Evolutionary conservation across 176 grass and related monocot species (phyloP).

Genomic region (Oryza officinalis): DNA sequence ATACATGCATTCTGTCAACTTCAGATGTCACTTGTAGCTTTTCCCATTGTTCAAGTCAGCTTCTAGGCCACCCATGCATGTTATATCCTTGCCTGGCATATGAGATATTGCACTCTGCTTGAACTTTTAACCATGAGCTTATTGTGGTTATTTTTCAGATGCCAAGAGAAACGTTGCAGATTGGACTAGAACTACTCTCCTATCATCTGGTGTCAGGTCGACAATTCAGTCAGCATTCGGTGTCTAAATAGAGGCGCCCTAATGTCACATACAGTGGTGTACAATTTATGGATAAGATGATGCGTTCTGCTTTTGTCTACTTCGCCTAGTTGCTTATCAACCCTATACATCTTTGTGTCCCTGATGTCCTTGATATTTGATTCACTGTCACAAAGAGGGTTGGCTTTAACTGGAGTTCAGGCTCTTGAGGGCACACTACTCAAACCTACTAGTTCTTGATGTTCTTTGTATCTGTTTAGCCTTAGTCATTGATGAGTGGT

Average conservation of each 20-base stretch:
- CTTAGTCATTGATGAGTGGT: neutral
- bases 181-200: constrained; percentile 57
- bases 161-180: constrained; percentile 87
- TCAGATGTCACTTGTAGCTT: neutral
- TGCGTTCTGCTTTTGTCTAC: constrained; percentile 12
- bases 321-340: neutral
- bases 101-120: neutral
- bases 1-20: neutral
- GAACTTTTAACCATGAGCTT: neutral
- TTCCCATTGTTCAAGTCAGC: neutral
- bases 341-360: neutral
- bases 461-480: neutral
- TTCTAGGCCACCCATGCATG: neutral
- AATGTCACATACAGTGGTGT: constrained; percentile 19
- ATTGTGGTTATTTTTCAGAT: constrained; percentile 59
- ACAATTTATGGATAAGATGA: constrained; percentile 16
- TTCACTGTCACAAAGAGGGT: neutral
- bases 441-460: neutral
- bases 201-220: constrained; percentile 68
- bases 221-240: constrained; percentile 80
- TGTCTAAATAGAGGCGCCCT: constrained; percentile 41
- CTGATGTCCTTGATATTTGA: neutral
- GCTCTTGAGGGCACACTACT: neutral
- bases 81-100: neutral
- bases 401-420: neutral